phyloP scores from a whole-genome alignment of 2,329 filamentous ascomycete species.

The Aureobasidium pullulans region DNA sequence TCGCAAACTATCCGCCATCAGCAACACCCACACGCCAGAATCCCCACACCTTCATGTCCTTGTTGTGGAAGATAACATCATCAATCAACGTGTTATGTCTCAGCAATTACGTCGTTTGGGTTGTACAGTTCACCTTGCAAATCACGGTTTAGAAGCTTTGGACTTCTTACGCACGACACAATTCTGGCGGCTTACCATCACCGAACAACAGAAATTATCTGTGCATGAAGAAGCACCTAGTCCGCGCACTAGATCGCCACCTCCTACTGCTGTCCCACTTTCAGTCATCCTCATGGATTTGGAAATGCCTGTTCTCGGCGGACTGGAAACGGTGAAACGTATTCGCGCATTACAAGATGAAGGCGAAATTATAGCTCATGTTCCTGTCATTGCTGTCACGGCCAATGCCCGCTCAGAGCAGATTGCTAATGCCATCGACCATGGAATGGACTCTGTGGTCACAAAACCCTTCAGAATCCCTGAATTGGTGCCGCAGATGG shows the following conservation, averaged over 20 bases:
- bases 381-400: constrained; percentile 65
- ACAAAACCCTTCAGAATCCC: constrained; percentile 30
- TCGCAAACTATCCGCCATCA: not conserved
- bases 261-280: not conserved
- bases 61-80: constrained; percentile 25
- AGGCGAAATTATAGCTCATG: constrained; percentile 51
- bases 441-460: constrained; percentile 23
- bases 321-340: constrained; percentile 58
- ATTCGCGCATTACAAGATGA: constrained; percentile 55
- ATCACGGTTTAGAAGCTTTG: constrained; percentile 24
- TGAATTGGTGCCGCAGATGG: constrained; percentile 30
- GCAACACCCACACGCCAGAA: not conserved
- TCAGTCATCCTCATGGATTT: constrained; percentile 14
- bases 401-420: constrained; percentile 59
- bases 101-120: constrained; percentile 23
- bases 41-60: constrained; percentile 16
- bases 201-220: not conserved
- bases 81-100: constrained; percentile 21
- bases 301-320: constrained; percentile 75
- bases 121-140: constrained; percentile 22
- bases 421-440: constrained; percentile 16
- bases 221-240: not conserved
- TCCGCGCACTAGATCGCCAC: not conserved
- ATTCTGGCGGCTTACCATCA: constrained; percentile 9
- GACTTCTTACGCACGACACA: constrained; percentile 19